Base-by-base conservation (phyloP, 176 grass and related monocot genomes). In the Eragrostis curvula region DNA sequence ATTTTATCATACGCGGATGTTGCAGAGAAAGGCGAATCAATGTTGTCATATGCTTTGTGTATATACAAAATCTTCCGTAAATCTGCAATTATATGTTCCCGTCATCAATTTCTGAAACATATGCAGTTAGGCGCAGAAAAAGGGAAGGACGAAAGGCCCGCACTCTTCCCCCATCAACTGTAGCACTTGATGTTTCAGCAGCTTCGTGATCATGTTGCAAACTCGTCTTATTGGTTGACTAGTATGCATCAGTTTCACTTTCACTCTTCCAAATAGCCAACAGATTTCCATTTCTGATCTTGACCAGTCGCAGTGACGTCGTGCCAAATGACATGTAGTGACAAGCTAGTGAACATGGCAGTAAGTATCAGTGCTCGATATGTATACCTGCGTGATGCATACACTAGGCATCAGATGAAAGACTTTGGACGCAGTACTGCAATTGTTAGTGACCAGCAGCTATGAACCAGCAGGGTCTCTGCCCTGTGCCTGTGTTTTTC, bases 201-300 rank as follows among this genome's bases (percentile, higher is more conserved):
- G 21, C 9, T 20, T 55, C 5, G 39, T 39, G 9, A 44, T 40
- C 49, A 40, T 55, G 9, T 55, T 73, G 70, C 27, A 7, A 16
- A 21, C 16, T 73, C 47, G n/a, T 72, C 30, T 50, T 48, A 24
- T 7, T 29, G 45, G 14, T 75, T n/a, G 2, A 30, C 32, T 17
- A 2, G 20, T 15, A 45, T 18, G 14, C 25, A 5, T 30, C 16
- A 43, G 25, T 50, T 40, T 75, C 44, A 32, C 43, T 80, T 44
- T 75, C 87, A n/a, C 0, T 44, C 44, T 30, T 70, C 29, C 53
- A 15, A 46, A 40, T n/a, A 21, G 17, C 24, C 30, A 85, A 75
- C 70, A 25, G 70, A 76, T 71, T 81, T 76, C 87, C 59, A 21
- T 73, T 89, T 85, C 29, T 40, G 36, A 28, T 20, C 8, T 63